A percentile compares a stretch with the other conserved stretches of the same genome.
phyloP scores from a whole-genome alignment of 1,284 basidiomycete species.

The Trichosporon sp. region DNA sequence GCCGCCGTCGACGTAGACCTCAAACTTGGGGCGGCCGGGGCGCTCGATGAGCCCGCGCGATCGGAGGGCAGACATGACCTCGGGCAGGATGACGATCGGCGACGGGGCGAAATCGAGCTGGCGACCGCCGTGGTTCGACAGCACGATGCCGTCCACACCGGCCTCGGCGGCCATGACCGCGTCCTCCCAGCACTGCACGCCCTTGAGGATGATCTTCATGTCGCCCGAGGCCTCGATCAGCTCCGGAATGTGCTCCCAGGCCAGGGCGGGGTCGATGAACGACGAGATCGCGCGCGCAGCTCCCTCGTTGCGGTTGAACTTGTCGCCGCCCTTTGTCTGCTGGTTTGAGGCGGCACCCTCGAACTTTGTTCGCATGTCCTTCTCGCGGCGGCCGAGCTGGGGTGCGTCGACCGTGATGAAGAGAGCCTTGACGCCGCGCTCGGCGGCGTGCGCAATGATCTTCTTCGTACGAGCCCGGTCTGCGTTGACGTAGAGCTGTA shows the following conservation, averaged over 20 bases:
- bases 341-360: conserved; percentile 69
- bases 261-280: conserved; percentile 85
- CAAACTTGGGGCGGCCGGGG: conserved; percentile 56
- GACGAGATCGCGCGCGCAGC: conserved; percentile 91
- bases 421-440: conserved; percentile 70
- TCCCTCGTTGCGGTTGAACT: conserved; percentile 77
- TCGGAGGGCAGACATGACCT: conserved; percentile 71
- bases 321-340: conserved; percentile 56
- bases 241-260: conserved; percentile 82
- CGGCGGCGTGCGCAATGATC: conserved; percentile 76
- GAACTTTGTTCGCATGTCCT: conserved; percentile 96
- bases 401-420: conserved; percentile 93
- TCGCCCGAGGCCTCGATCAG: conserved; percentile 77
- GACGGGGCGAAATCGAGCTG: conserved; percentile 88
- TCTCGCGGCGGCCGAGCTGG: conserved; percentile 81
- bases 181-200: conserved; percentile 92
- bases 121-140: conserved; percentile 57
- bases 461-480: conserved; percentile 74
- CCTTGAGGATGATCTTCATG: conserved; percentile 89
- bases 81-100: conserved; percentile 81
- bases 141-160: conserved; percentile 74
- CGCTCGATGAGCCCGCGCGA: conserved; percentile 55
- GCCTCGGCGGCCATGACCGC: conserved; percentile 79
- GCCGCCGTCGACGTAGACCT: conserved; percentile 87
- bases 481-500: conserved; percentile 82